Base-by-base conservation (phyloP, 345 rosid species). In the Eucalyptus tenuipes region DNA sequence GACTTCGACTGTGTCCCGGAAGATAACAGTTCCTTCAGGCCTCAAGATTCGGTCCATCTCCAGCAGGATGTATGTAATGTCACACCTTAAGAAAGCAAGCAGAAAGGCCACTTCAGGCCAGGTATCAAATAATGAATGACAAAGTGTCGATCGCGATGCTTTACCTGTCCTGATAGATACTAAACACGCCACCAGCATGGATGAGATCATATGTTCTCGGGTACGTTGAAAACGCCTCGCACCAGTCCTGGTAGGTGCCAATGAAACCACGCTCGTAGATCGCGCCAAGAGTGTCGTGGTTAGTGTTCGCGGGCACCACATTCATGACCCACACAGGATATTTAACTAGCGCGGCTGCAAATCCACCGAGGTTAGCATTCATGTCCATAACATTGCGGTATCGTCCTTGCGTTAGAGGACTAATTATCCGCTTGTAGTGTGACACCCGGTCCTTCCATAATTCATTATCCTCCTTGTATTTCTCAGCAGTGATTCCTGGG, bases 131-230 rank as follows among this genome's bases (percentile, higher is more conserved):
- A 40, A 40, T 18, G 29, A 3, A 22, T 45, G 61, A 52, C 15
- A 47, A 49, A 50, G 9, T 10, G 45, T 81, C 88, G 49, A 86
- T 59, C 18, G 6, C 9, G 8, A 75, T 75, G 24, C 49, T 90
- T 89, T 92, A 97, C 99, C 96, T 95, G 92, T 95, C 94, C 86
- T 93, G 95, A 86, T 97, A 98, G 87, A 97, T 93, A 79, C 96
- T 95, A 92, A 98, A 98, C 91, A 97, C 90, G 45, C 95, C 96
- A 29, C 94, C 89, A 4, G 96, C 99, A 89, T 98, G 99, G 89
- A 98, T 95, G 92, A 98, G 95, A 92, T 97, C 99, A 27, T 98
- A 98, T 5, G 99, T 98, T 90, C 99, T 94, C 84, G 99, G 99
- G 93, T 98, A 98, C 2, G 99, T 98, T 5, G 99, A 98, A 92